Evolutionary conservation across 2,329 filamentous ascomycete genomes (phyloP), one percentile per base, ranked within the genome.

Genomic region (Elsinoe fawcettii): DNA sequence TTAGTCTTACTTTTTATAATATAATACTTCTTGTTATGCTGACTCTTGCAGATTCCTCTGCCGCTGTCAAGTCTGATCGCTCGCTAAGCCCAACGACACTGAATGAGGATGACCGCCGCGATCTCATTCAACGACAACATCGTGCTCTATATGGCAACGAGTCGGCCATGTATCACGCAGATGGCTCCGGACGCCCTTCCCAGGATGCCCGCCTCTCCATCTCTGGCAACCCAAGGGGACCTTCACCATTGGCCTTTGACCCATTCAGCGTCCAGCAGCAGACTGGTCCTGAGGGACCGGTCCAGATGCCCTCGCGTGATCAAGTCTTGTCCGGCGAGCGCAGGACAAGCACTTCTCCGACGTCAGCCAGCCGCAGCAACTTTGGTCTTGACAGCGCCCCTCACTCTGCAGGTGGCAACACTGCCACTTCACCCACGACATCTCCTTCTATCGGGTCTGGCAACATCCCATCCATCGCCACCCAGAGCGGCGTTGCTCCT

Each of bases 31-130:
- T 20, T 34, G 25, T 36, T 14, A 39, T 25, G 32, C 49, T 53
- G 49, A 53, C 49, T 3, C 16, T 53, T 27, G 32, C 32, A 77
- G 83, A 86, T 71, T 80, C 86, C 72, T 30, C 27, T 30, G 82
- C 84, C 72, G 83, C 79, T 67, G 81, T 78, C 78, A 96, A 96
- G 79, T 85, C 86, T 70, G 89, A 93, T 69, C 88, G 89, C 71
- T 86, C 88, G 66, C 81, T 90, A 76, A 93, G 88, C 76, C 89
- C 89, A 56, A 85, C 83, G 71, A 81, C 85, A 66, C 88, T 96
- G 87, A 95, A 87, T 70, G 93, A 97, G 77, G 91, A 96, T 67
- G 91, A 96, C 69, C 92, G 92, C 66, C 90, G 92, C 66, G 92
- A 97, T 66, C 80, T 97, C 72, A 95, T 97, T 73, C 88, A 91